These are phyloP conservation scores for Coprinellus micaceus DNA, from an alignment of 768 basidiomycete genomes.

Conservation along the genomic window DNA sequence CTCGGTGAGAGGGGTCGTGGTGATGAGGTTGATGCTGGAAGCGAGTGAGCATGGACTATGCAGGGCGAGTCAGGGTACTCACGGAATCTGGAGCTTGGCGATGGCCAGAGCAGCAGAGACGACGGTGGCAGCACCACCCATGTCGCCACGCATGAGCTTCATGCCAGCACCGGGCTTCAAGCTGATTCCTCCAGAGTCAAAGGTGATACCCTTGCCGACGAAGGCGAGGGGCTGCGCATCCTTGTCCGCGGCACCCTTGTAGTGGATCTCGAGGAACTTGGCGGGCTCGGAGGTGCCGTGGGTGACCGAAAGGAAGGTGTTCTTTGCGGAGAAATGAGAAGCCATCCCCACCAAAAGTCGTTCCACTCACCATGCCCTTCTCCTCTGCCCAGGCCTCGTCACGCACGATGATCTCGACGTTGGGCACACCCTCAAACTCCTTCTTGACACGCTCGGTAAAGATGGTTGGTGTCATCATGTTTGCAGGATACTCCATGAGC, in stretches of 20 bases:
- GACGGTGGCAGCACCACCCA: slow-evolving; percentile 87
- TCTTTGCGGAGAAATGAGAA: slow-evolving; percentile 31
- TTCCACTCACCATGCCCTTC: slow-evolving; percentile 66
- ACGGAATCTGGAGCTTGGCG: slow-evolving; percentile 80
- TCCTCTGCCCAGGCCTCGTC: slow-evolving; percentile 83
- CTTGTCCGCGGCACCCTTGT: slow-evolving; percentile 65
- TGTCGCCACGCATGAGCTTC: slow-evolving; percentile 85
- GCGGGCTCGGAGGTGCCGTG: slow-evolving; percentile 80
- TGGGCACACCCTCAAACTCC: slow-evolving; percentile 61
- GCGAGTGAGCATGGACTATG: not conserved
- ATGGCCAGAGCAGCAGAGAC: slow-evolving; percentile 71
- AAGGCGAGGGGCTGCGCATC: slow-evolving; percentile 63
- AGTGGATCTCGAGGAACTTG: slow-evolving; percentile 85
- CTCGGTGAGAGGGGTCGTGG: slow-evolving; percentile 72
- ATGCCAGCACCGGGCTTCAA: slow-evolving; percentile 74
- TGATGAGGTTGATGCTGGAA: slow-evolving; percentile 68
- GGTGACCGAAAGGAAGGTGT: slow-evolving; percentile 84
- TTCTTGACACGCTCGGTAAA: slow-evolving; percentile 70
- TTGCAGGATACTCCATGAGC: slow-evolving; percentile 84
- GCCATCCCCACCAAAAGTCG: not conserved
- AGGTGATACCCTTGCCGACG: slow-evolving; percentile 89
- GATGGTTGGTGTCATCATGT: slow-evolving; percentile 80
- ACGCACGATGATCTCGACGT: slow-evolving; percentile 65
- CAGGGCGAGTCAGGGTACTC: slow-evolving; percentile 24
- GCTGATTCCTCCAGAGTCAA: slow-evolving; percentile 86